Percentiles rank a stretch among this genome's conserved stretches.
These are phyloP conservation scores for Myriosclerotinia curreyana DNA, from an alignment of 2,329 filamentous ascomycete genomes.

Conservation along the genomic window DNA sequence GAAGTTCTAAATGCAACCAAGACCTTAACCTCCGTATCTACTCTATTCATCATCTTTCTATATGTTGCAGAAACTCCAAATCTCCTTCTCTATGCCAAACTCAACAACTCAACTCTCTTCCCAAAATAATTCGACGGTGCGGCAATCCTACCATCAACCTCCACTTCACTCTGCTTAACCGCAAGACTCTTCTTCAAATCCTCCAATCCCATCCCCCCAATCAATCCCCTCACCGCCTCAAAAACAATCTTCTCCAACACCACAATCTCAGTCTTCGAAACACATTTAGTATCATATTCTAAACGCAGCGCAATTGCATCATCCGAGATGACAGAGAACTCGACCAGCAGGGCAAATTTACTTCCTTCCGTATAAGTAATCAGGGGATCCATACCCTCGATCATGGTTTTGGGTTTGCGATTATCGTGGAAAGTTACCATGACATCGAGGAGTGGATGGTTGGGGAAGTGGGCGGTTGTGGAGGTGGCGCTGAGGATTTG, in stretches of 20 bases:
- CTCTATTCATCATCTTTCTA: too few relatives aligned
- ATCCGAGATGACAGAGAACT: neutral
- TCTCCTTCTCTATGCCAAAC: neutral
- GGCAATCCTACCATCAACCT: neutral
- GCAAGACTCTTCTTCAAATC: neutral
- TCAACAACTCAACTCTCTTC: neutral
- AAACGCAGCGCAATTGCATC: neutral
- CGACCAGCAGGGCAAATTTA: slow-evolving; percentile 13
- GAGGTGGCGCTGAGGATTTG: slow-evolving; percentile 34
- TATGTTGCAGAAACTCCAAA: too few relatives aligned
- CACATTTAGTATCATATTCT: slow-evolving; percentile 10
- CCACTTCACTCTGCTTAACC: neutral
- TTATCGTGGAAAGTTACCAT: slow-evolving; percentile 34
- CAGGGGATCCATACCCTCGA: neutral
- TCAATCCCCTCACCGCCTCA: slow-evolving; percentile 2
- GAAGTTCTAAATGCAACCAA: too few relatives aligned
- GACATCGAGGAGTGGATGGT: slow-evolving; percentile 32
- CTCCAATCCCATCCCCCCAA: neutral
- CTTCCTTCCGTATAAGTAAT: slow-evolving; percentile 14
- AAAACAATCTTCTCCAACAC: slow-evolving; percentile 5
- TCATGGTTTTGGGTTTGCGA: neutral
- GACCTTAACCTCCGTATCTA: too few relatives aligned
- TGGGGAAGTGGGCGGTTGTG: slow-evolving; percentile 16
- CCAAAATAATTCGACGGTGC: neutral
- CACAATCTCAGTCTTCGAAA: neutral